phyloP scores from a whole-genome alignment of 805 yeast genomes.

The Kodamaea kaohsiungensis region DNA sequence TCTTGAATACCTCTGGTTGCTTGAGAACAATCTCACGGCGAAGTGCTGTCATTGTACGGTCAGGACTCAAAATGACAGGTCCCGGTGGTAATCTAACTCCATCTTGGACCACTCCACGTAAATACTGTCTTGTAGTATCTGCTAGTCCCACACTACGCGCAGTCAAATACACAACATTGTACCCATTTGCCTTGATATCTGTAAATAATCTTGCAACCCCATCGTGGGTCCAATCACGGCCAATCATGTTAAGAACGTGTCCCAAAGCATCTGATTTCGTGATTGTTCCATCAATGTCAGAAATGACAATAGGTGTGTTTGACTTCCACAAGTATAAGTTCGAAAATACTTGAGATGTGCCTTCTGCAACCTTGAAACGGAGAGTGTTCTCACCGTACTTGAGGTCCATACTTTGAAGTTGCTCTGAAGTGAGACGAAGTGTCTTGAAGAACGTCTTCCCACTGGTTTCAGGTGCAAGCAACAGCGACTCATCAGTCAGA shows the following conservation, averaged over 20 bases:
- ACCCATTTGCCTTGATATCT: slow-evolving; percentile 87
- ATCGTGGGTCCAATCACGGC: slow-evolving; percentile 96
- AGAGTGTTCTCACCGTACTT: slow-evolving; percentile 79
- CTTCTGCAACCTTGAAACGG: slow-evolving; percentile 77
- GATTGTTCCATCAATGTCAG: slow-evolving; percentile 97
- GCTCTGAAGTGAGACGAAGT: slow-evolving; percentile 87
- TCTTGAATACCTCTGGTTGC: slow-evolving; percentile 97
- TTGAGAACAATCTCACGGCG: slow-evolving; percentile 88
- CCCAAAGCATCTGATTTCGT: slow-evolving; percentile 98
- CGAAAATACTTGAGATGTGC: slow-evolving; percentile 73
- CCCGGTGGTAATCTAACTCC: slow-evolving; percentile 75
- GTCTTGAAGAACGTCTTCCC: slow-evolving; percentile 72
- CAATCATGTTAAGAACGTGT: slow-evolving; percentile 89
- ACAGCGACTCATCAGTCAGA: not conserved
- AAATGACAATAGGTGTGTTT: slow-evolving; percentile 85
- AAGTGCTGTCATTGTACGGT: slow-evolving; percentile 93
- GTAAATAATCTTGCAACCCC: slow-evolving; percentile 91
- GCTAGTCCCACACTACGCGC: slow-evolving; percentile 96
- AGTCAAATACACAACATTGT: slow-evolving; percentile 89
- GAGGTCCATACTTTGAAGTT: slow-evolving; percentile 69
- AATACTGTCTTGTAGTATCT: slow-evolving; percentile 83
- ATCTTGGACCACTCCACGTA: slow-evolving; percentile 72
- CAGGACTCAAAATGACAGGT: slow-evolving; percentile 94
- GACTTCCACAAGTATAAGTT: slow-evolving; percentile 82
- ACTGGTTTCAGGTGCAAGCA: slow-evolving; percentile 10